Conservation (phyloP, 345 rosid species). For the Bruguiera gymnorhiza region DNA sequence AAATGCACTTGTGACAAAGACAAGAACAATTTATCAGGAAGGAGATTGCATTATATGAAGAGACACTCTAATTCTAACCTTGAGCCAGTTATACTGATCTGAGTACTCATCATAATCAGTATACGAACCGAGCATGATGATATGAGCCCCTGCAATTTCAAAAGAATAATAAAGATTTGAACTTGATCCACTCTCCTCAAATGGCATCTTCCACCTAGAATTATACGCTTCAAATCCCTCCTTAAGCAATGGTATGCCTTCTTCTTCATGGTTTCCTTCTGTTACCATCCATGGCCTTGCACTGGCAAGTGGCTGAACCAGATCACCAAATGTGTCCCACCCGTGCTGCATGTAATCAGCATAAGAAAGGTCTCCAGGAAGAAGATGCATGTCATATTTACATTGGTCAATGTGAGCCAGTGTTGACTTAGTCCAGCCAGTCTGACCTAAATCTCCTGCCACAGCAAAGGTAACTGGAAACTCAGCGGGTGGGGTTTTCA, state of each 20-base stretch:
- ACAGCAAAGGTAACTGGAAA: conserved; percentile 84
- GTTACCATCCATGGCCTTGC: conserved; percentile 99
- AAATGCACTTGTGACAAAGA: too few relatives aligned
- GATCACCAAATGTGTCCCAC: conserved; percentile 92
- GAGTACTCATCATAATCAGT: conserved; percentile 62
- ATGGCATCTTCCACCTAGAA: conserved; percentile 96
- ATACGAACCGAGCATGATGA: conserved; percentile 87
- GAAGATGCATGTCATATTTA: conserved; percentile 69
- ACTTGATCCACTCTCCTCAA: conserved; percentile 76
- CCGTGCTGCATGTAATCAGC: conserved; percentile 78
- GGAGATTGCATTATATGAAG: neutral
- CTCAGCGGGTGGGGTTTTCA: conserved; percentile 76
- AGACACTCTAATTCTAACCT: conserved; percentile 37
- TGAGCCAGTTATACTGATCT: conserved; percentile 77
- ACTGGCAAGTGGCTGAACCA: conserved; percentile 92
- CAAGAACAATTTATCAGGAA: too few relatives aligned
- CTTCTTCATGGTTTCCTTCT: conserved; percentile 87
- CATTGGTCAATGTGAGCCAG: conserved; percentile 76
- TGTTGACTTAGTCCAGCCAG: conserved; percentile 95
- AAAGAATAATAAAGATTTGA: conserved; percentile 94
- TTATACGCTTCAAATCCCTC: conserved; percentile 75
- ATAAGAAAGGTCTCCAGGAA: conserved; percentile 96
- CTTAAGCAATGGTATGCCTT: conserved; percentile 57
- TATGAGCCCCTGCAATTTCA: conserved; percentile 80
- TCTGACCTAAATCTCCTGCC: conserved; percentile 95